phyloP scores from a whole-genome alignment of 2,329 filamentous ascomycete species.

The Cadophora sp. region DNA sequence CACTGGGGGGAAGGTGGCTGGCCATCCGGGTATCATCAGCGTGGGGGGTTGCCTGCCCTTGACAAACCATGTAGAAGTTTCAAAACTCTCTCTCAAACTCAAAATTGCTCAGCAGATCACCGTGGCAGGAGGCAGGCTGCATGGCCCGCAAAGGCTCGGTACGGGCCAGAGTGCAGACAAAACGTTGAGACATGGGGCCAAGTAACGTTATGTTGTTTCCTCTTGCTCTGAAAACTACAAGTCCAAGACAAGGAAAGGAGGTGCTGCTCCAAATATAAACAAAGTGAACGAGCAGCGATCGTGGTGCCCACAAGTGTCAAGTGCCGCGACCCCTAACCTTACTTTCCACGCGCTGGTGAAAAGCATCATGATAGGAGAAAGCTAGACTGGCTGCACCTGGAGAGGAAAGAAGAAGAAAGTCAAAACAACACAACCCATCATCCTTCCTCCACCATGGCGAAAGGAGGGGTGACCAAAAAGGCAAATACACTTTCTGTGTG shows the following conservation, averaged over 20 bases:
- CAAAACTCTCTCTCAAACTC: slow-evolving; percentile 8
- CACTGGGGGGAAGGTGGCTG: neutral
- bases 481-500: slow-evolving; percentile 4
- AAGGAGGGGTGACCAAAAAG: neutral
- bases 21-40: neutral
- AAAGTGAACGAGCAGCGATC: neutral
- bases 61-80: slow-evolving; percentile 6
- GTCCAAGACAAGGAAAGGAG: neutral
- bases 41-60: slow-evolving; percentile 1
- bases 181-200: neutral
- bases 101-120: slow-evolving; percentile 3
- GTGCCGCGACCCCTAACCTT: slow-evolving; percentile 6
- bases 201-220: neutral
- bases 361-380: neutral
- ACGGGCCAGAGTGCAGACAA: neutral
- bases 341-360: neutral
- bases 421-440: neutral
- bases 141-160: slow-evolving; percentile 7
- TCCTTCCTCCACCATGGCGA: neutral
- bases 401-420: neutral
- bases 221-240: neutral
- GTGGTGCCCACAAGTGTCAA: neutral
- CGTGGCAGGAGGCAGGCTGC: neutral
- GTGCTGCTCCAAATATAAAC: slow-evolving; percentile 1
- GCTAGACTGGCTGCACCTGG: neutral